Evolutionary conservation across 148 eudicot genomes (phyloP).

Genomic region (Amaranthus hypochondriacus): DNA sequence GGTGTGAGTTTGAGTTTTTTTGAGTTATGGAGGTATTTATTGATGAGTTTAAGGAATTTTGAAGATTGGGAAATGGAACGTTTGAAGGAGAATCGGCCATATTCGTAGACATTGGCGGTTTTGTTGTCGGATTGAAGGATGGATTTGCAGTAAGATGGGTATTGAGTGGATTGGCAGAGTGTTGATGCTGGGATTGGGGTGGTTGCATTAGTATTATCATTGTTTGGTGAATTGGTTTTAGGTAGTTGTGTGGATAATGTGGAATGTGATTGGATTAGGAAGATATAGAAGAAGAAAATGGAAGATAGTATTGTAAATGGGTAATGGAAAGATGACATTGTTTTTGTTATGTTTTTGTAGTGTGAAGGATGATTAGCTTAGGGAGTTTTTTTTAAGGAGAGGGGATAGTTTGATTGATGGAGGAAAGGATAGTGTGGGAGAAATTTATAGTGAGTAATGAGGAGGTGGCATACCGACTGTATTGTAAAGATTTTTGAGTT

Average conservation of each 20-base stretch:
- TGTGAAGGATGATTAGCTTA: background rate
- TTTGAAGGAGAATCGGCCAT: slow-evolving; percentile 51
- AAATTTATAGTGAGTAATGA: background rate
- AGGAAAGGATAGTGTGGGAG: background rate
- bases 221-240: background rate
- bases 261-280: slow-evolving; percentile 12
- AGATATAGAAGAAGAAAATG: slow-evolving; percentile 6
- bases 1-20: slow-evolving; percentile 30
- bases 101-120: slow-evolving; percentile 55
- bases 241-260: slow-evolving; percentile 8
- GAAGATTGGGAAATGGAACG: slow-evolving; percentile 52
- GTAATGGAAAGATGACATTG: slow-evolving; percentile 3
- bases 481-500: too few species aligned
- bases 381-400: background rate
- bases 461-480: background rate
- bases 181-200: slow-evolving; percentile 32
- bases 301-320: slow-evolving; percentile 10
- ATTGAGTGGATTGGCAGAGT: slow-evolving; percentile 56
- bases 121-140: slow-evolving; percentile 42
- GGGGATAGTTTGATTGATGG: background rate
- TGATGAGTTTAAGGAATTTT: slow-evolving; percentile 44
- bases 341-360: slow-evolving; percentile 1
- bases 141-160: slow-evolving; percentile 53
- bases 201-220: slow-evolving; percentile 2
- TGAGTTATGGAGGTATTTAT: slow-evolving; percentile 34